phyloP scores from a whole-genome alignment of 73 alveolate genomes.

The Halteria grandinella region DNA sequence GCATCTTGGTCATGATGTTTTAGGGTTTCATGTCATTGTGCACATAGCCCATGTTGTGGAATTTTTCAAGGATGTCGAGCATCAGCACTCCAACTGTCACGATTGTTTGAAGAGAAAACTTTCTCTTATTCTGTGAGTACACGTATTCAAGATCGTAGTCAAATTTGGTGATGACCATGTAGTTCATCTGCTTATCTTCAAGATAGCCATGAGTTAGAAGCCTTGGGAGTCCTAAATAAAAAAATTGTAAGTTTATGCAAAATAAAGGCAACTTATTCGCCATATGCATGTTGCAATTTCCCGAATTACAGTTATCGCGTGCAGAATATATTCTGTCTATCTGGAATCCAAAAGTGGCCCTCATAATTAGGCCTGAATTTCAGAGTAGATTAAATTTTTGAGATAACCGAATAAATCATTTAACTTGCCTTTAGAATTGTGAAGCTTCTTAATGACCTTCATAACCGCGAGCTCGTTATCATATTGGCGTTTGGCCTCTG shows the following conservation, averaged over 20 bases:
- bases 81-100: conserved; percentile 20
- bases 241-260: background rate
- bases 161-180: conserved; percentile 30
- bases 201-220: conserved; percentile 16
- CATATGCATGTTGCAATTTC: too few relatives aligned
- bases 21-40: conserved; percentile 55
- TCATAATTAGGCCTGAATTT: too few relatives aligned
- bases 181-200: conserved; percentile 9
- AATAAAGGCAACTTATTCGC: too few relatives aligned
- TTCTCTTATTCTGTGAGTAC: conserved; percentile 11
- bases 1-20: conserved; percentile 29
- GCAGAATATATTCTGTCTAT: too few relatives aligned
- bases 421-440: too few relatives aligned
- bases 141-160: conserved; percentile 27
- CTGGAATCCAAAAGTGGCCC: too few relatives aligned
- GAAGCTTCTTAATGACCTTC: too few relatives aligned
- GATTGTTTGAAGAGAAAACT: background rate
- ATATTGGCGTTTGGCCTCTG: too few relatives aligned
- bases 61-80: conserved; percentile 31
- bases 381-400: too few relatives aligned
- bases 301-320: too few relatives aligned
- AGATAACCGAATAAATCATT: too few relatives aligned
- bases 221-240: conserved; percentile 26
- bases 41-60: conserved; percentile 43
- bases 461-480: too few relatives aligned